Base-by-base conservation (phyloP, 78 protist genomes). In the Polysphondylium violaceum region DNA sequence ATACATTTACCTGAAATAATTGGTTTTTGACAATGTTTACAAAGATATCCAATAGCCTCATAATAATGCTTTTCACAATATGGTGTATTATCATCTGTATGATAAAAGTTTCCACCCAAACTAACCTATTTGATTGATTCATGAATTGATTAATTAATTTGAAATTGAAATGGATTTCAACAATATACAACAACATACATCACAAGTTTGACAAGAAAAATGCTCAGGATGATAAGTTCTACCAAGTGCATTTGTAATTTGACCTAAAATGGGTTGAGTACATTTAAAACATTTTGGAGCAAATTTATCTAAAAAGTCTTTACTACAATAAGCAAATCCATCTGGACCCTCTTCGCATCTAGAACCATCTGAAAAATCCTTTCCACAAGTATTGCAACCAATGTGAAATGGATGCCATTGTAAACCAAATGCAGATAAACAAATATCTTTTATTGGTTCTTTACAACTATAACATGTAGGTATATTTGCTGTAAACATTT, bases 1-100 rank as follows among this genome's bases (percentile, higher is more conserved):
- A 87, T 87, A 67, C 93, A 87, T 58, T 87, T 87, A 38, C 93
- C 78, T 31, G 93, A 65, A 7, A 73, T 27, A 25, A 87, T 87
- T 31, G 93, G 93, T 67, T 87, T 87, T 14, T 87, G 86, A 55
- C 93, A 87, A 59, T 87, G 87, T 58, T n/a, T 71, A 43, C 93
- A 87, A 2, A 87, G 51, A 25, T 33, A 76, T 25, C 78, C 78
- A 55, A 74, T 87, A 25, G 73, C 55, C 41, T 87, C 93, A 67
- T 87, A 87, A 67, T 87, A 87, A 33, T 87, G 93, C 51, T 51
- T 50, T 38, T 87, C 93, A 31, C 93, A 87, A 55, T 40, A 87
- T 29, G 78, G 79, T 43, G 78, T 61, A 27, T 51, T 51, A 23
- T 78, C 88, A 47, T 78, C 88, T 8, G 74, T 78, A 29, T 78